These are phyloP conservation scores for Sutorius eximius DNA, from an alignment of 1,284 basidiomycete genomes.

Conservation along the genomic window DNA sequence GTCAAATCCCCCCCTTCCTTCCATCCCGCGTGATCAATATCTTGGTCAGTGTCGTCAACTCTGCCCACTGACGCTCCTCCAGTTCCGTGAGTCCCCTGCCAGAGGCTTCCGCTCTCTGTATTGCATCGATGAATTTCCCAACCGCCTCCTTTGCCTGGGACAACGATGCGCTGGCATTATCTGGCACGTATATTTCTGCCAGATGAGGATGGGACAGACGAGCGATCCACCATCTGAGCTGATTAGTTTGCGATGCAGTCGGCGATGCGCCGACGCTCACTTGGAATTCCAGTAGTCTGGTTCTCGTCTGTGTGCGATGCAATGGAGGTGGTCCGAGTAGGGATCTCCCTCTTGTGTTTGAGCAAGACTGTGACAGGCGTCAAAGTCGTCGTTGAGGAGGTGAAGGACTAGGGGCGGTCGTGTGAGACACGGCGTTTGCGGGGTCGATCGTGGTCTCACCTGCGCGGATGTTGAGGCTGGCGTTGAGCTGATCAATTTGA, in stretches of 20 bases:
- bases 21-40: constrained; percentile 17
- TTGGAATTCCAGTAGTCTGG: constrained; percentile 28
- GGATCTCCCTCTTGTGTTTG: constrained; percentile 29
- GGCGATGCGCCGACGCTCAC: constrained; percentile 12
- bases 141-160: constrained; percentile 12
- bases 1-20: neutral
- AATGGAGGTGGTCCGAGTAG: constrained; percentile 29
- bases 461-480: constrained; percentile 18
- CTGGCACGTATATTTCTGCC: constrained; percentile 21
- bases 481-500: constrained; percentile 24
- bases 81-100: constrained; percentile 13
- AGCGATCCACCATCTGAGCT: constrained; percentile 21
- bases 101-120: constrained; percentile 13
- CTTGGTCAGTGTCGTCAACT: constrained; percentile 28
- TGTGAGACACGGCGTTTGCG: neutral
- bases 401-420: constrained; percentile 19
- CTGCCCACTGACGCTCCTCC: constrained; percentile 26
- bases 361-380: constrained; percentile 26
- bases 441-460: constrained; percentile 5
- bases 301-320: constrained; percentile 30
- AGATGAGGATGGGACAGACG: constrained; percentile 24
- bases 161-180: constrained; percentile 4
- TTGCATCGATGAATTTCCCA: constrained; percentile 14
- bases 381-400: constrained; percentile 33
- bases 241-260: neutral